These are phyloP conservation scores for Scytalidium sp. DNA, from an alignment of 2,329 filamentous ascomycete genomes.

Conservation along the genomic window DNA sequence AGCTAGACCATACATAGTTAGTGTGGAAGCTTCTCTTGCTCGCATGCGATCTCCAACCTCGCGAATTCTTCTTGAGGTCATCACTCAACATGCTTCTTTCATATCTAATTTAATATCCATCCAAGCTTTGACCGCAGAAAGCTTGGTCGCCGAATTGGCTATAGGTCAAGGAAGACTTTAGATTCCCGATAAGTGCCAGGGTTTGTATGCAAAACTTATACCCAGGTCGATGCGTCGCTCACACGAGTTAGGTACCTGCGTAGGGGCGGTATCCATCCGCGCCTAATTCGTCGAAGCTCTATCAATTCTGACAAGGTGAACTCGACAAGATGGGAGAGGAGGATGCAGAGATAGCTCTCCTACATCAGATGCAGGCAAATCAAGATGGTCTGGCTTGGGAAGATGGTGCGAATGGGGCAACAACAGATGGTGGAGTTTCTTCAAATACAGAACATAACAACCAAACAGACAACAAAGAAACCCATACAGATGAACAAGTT, in stretches of 20 bases:
- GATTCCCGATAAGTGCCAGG: neutral
- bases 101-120: neutral
- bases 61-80: neutral
- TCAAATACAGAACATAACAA: constrained; percentile 33
- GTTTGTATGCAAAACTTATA: neutral
- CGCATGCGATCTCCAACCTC: neutral
- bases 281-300: neutral
- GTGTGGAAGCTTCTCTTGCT: neutral
- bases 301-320: neutral
- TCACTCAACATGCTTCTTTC: neutral
- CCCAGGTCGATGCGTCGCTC: neutral
- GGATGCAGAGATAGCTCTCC: constrained; percentile 33
- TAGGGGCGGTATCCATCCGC: neutral
- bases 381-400: constrained; percentile 28
- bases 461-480: constrained; percentile 31
- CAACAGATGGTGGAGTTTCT: constrained; percentile 25
- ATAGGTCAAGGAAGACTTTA: neutral
- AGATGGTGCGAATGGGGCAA: constrained; percentile 22
- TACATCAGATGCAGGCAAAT: constrained; percentile 31
- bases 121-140: neutral
- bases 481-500: constrained; percentile 33
- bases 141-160: neutral
- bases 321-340: constrained; percentile 28
- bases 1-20: neutral
- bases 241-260: neutral